Evolutionary conservation across 2,329 filamentous ascomycete species (phyloP).

Genomic region (Neodidymelliopsis sp.): DNA sequence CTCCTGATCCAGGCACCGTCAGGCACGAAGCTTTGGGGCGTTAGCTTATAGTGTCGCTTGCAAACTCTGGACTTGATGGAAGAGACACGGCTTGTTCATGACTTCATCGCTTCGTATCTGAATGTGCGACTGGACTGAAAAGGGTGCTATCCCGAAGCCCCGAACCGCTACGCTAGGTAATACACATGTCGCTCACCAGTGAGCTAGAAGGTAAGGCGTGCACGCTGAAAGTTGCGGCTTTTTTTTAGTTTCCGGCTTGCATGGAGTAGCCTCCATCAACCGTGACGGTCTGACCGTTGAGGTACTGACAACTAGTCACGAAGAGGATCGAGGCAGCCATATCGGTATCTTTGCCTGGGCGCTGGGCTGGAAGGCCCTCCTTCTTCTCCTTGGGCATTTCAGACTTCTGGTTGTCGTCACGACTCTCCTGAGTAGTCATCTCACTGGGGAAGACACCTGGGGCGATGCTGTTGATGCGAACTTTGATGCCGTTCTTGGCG

Average conservation of each 20-base stretch:
- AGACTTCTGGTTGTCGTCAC: slow-evolving; percentile 61
- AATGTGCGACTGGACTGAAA: neutral
- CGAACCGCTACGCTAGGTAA: slow-evolving; percentile 11
- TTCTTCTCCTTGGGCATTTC: slow-evolving; percentile 62
- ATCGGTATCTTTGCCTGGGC: slow-evolving; percentile 64
- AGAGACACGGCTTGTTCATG: slow-evolving; percentile 7
- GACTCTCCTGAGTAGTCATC: slow-evolving; percentile 63
- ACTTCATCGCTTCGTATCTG: slow-evolving; percentile 20
- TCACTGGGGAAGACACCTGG: slow-evolving; percentile 65
- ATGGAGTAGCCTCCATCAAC: slow-evolving; percentile 63
- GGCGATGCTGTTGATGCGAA: slow-evolving; percentile 65
- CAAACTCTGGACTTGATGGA: neutral
- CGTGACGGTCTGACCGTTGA: slow-evolving; percentile 58
- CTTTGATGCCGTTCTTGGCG: slow-evolving; percentile 59
- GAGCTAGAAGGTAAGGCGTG: slow-evolving; percentile 8
- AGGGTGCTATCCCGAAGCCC: neutral
- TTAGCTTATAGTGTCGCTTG: slow-evolving; percentile 23
- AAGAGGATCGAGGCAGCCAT: slow-evolving; percentile 57
- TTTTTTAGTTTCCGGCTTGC: slow-evolving; percentile 41
- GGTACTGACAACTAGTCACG: slow-evolving; percentile 58
- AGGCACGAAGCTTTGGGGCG: slow-evolving; percentile 31
- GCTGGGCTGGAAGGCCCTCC: slow-evolving; percentile 57
- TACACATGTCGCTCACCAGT: slow-evolving; percentile 7
- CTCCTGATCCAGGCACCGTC: neutral
- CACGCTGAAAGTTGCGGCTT: neutral